A percentile compares a stretch with the other conserved stretches of the same genome.
Evolutionary conservation across 345 rosid genomes (phyloP).

Genomic region (Kernera saxatilis): DNA sequence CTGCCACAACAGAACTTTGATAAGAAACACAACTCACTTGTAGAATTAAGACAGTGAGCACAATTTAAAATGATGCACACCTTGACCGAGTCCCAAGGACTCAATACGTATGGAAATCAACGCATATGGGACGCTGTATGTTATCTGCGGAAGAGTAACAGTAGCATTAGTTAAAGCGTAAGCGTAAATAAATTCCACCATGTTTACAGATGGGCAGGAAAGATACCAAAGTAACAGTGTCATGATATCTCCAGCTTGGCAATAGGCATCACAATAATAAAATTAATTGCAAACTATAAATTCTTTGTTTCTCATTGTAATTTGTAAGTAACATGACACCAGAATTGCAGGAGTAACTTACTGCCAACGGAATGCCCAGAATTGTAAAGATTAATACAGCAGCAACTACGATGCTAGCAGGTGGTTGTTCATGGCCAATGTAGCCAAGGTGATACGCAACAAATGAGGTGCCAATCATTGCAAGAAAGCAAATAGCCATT

Average conservation of each 20-base stretch:
- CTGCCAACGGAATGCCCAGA: slow-evolving; percentile 90
- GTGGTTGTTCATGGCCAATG: slow-evolving; percentile 58
- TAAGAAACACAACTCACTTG: slow-evolving; percentile 22
- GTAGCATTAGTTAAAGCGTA: slow-evolving; percentile 19
- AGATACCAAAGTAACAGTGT: neutral
- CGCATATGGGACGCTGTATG: slow-evolving; percentile 94
- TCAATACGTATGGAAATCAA: slow-evolving; percentile 80
- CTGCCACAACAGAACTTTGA: slow-evolving; percentile 39
- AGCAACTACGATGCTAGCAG: slow-evolving; percentile 60
- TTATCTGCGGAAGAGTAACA: slow-evolving; percentile 52
- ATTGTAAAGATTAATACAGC: slow-evolving; percentile 61
- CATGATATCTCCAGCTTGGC: neutral
- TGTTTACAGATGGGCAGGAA: neutral
- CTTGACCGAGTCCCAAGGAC: slow-evolving; percentile 94
- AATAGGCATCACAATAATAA: neutral
- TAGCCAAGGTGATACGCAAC: slow-evolving; percentile 53
- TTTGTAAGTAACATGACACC: neutral
- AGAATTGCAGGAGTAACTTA: slow-evolving; percentile 38
- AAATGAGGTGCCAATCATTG: slow-evolving; percentile 61
- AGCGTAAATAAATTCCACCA: slow-evolving; percentile 4
- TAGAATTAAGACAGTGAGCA: neutral
- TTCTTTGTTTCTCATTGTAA: neutral
- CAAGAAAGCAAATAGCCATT: slow-evolving; percentile 84
- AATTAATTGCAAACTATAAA: neutral
- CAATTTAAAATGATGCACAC: slow-evolving; percentile 34